phyloP scores from a whole-genome alignment of 805 yeast genomes.

The Hanseniaspora singularis region DNA sequence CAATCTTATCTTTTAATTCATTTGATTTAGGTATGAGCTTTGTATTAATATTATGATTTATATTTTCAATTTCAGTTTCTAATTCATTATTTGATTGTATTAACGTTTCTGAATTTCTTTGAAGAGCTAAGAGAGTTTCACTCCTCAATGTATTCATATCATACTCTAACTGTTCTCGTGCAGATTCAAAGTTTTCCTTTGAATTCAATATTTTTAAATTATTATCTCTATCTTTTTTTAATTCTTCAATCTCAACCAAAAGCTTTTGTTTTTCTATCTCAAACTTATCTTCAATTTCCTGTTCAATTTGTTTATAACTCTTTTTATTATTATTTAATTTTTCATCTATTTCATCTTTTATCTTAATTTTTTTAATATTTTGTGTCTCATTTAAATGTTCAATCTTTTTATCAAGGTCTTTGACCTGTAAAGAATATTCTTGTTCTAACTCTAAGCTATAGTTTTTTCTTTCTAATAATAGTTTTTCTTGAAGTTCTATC shows the following conservation, averaged over 20 bases:
- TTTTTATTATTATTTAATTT: constrained; percentile 25
- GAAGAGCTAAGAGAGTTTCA: not conserved
- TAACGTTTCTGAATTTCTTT: constrained; percentile 10
- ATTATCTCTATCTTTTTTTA: constrained; percentile 18
- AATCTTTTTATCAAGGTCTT: constrained; percentile 9
- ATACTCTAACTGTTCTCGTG: constrained; percentile 18
- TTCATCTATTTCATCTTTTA: constrained; percentile 19
- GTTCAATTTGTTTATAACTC: constrained; percentile 31
- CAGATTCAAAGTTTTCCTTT: constrained; percentile 13
- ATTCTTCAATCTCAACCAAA: constrained; percentile 23
- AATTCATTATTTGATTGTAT: constrained; percentile 1
- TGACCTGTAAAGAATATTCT: not conserved
- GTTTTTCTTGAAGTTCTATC: constrained; percentile 24
- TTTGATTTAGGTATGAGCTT: constrained; percentile 1
- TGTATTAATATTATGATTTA: not conserved
- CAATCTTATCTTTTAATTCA: constrained; percentile 16
- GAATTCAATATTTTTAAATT: constrained; percentile 17
- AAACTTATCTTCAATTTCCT: constrained; percentile 24
- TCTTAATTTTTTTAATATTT: constrained; percentile 18
- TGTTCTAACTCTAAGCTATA: constrained; percentile 15
- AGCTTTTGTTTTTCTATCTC: constrained; percentile 26
- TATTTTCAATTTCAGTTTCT: not conserved
- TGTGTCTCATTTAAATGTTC: constrained; percentile 16
- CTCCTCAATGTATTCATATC: constrained; percentile 18
- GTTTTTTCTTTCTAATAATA: constrained; percentile 22